A percentile compares a stretch with the other conserved stretches of the same genome.
These are phyloP conservation scores for Silene latifolia DNA, from an alignment of 148 eudicot species.

Conservation along the genomic window DNA sequence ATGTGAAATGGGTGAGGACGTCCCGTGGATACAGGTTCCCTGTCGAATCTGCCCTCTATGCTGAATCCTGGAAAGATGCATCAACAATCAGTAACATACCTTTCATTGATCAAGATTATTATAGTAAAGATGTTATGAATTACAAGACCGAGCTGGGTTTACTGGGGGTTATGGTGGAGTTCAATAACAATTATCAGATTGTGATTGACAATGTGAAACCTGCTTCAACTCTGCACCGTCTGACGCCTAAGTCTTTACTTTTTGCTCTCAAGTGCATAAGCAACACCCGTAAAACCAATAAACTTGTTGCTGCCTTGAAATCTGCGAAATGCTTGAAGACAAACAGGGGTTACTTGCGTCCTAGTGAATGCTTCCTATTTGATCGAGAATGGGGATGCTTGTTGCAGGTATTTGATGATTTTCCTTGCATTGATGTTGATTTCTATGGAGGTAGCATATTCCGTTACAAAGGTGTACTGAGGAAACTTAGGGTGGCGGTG, in stretches of 20 bases:
- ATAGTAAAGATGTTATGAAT: conserved; percentile 33
- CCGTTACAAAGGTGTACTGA: conserved; percentile 30
- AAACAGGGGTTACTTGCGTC: conserved; percentile 30
- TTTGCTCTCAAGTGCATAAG: conserved; percentile 43
- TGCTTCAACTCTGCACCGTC: conserved; percentile 16
- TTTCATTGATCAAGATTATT: conserved; percentile 42
- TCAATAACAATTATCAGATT: conserved; percentile 31
- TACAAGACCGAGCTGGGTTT: conserved; percentile 45
- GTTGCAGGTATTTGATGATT: conserved; percentile 41
- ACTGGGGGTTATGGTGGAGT: conserved; percentile 44
- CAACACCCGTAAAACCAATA: conserved; percentile 11
- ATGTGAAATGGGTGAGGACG: conserved; percentile 51
- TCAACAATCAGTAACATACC: conserved; percentile 43
- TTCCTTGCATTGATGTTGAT: conserved; percentile 40
- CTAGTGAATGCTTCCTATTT: conserved; percentile 43
- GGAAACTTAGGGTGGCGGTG: conserved; percentile 41
- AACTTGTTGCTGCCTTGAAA: conserved; percentile 31
- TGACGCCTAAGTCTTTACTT: conserved; percentile 28
- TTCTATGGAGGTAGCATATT: conserved; percentile 36
- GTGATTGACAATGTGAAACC: conserved; percentile 41
- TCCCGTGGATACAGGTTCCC: conserved; percentile 43
- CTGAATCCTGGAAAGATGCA: conserved; percentile 43
- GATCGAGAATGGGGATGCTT: conserved; percentile 24
- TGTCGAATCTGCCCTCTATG: conserved; percentile 40
- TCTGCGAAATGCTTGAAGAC: conserved; percentile 41